Base-by-base conservation (phyloP, 2,329 filamentous ascomycete genomes). In the Aureobasidium sp. region DNA sequence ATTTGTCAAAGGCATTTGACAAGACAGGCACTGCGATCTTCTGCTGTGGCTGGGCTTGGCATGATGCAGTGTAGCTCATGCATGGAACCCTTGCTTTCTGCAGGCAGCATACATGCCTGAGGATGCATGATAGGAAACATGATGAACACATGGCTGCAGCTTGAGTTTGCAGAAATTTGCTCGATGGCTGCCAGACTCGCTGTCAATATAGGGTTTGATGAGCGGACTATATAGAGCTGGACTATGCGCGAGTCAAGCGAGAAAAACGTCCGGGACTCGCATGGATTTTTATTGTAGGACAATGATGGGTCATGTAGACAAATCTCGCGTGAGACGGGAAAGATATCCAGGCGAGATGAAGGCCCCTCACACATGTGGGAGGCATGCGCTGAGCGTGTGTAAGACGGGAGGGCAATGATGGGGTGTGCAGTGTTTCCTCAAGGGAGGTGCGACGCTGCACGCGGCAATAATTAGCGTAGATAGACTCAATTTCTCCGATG, bases 181-280 rank as follows among this genome's bases (percentile, higher is more conserved):
- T 34, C 4, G 39, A 8, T 17, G 9, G 27, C 27, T 56, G 52
- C 20, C 52, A 44, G n/a, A 20, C 26, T 9, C 6, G 37, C 7
- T 44, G 24, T 34, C 37, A 43, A 57, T 57, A 46, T 55, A 55
- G 53, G 39, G 53, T 57, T 57, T 57, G 29, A 57, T 57, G 39
- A 57, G 27, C 2, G 34, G 5, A 26, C 15, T 34, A 57, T 17
- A 46, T 36, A 34, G 7, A 43, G 51, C 15, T 32, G 37, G 27
- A 55, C 51, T 55, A 55, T 43, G 53, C 53, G 39, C 29, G 26
- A 44, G 27, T 46, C 53, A 44, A 29, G 39, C 27, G 26, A 20
- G 20, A 24, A 27, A 15, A 57, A 26, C 7, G n/a, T 46, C 41
- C 37, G 52, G 12, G 36, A 17, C 8, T 43, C 7, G 41, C 27